Evolutionary conservation across 2,329 filamentous ascomycete species (phyloP).

Genomic region (Talaromyces piceae): DNA sequence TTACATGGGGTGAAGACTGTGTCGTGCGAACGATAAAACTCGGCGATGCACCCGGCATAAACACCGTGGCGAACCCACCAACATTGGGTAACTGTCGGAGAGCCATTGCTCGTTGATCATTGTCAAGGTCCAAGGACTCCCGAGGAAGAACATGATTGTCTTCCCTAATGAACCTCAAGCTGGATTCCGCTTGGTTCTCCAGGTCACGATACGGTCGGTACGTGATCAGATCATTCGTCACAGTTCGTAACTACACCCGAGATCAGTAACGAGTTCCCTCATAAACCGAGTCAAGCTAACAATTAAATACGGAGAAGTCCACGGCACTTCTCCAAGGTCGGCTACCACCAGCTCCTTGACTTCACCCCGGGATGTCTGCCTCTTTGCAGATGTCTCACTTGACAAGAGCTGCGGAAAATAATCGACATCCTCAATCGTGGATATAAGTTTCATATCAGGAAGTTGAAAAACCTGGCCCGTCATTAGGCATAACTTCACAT

Average conservation of each 20-base stretch:
- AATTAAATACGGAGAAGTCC: conserved; percentile 70
- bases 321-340: conserved; percentile 69
- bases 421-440: conserved; percentile 66
- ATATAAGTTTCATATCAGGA: conserved; percentile 65
- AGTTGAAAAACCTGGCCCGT: conserved; percentile 65
- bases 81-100: conserved; percentile 44
- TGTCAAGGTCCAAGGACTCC: conserved; percentile 36
- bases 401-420: conserved; percentile 72
- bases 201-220: conserved; percentile 67
- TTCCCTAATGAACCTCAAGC: conserved; percentile 69
- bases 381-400: conserved; percentile 60
- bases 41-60: conserved; percentile 71
- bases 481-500: not conserved
- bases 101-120: conserved; percentile 31
- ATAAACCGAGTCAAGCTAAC: conserved; percentile 43
- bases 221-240: conserved; percentile 73
- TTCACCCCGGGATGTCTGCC: conserved; percentile 63
- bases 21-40: conserved; percentile 77
- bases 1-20: conserved; percentile 65
- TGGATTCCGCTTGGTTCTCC: conserved; percentile 10
- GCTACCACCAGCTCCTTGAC: conserved; percentile 75
- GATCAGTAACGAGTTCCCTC: conserved; percentile 3
- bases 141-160: conserved; percentile 61
- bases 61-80: conserved; percentile 72
- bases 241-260: conserved; percentile 60